These are phyloP conservation scores for Alternaria brassicicola DNA, from an alignment of 2,329 filamentous ascomycete species.

Conservation along the genomic window DNA sequence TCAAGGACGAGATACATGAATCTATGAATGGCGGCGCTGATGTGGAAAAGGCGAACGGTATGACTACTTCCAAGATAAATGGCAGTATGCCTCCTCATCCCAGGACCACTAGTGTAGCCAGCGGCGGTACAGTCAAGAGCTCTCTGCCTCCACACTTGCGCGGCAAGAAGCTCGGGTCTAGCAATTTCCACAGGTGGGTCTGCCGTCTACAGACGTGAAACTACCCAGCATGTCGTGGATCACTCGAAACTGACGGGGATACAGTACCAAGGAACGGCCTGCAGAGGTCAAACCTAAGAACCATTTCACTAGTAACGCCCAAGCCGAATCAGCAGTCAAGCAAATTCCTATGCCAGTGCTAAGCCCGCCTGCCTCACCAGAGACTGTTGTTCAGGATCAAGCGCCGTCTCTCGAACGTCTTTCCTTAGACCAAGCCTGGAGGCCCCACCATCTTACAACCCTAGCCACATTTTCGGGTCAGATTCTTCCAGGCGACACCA, in stretches of 20 bases:
- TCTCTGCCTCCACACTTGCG: conserved; percentile 30
- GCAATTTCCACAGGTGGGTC: conserved; percentile 10
- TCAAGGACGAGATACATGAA: conserved; percentile 15
- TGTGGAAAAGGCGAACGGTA: conserved; percentile 14
- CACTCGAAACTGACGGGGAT: conserved; percentile 1
- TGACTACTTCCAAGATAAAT: conserved; percentile 6
- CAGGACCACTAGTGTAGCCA: conserved; percentile 4
- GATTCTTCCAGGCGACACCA: conserved; percentile 32
- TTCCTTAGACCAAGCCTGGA: conserved; percentile 35
- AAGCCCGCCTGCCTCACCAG: conserved; percentile 20
- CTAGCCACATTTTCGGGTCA: conserved; percentile 30
- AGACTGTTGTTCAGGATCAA: conserved; percentile 11
- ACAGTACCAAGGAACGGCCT: conserved; percentile 1
- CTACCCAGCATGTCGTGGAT: background rate
- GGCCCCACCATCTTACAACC: conserved; percentile 45
- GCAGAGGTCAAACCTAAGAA: conserved; percentile 9
- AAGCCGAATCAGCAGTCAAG: conserved; percentile 19
- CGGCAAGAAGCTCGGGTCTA: conserved; percentile 1
- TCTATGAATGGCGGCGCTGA: conserved; percentile 16
- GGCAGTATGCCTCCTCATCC: conserved; percentile 13
- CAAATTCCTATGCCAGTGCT: conserved; percentile 5
- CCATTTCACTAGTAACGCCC: conserved; percentile 28
- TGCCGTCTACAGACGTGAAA: background rate
- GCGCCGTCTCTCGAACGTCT: conserved; percentile 22
- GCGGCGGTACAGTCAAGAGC: conserved; percentile 10